Base-by-base conservation (phyloP, 2,329 filamentous ascomycete species). In the Grosmannia penicillata region DNA sequence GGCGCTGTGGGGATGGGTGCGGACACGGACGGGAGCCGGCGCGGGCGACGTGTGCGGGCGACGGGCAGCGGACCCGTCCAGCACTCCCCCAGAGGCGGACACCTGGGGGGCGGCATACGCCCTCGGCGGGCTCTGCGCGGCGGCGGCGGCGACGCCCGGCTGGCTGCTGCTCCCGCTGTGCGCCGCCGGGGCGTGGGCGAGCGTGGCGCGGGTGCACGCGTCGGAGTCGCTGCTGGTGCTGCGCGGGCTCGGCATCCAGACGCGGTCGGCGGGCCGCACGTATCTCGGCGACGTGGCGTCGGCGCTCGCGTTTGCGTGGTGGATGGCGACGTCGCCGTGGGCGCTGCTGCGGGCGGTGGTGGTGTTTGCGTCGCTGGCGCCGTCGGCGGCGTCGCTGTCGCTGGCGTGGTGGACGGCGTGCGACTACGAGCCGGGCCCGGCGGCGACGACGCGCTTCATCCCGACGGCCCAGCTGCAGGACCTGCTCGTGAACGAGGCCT, bases 401-500 rank as follows among this genome's bases (percentile, higher is more conserved):
- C 30, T 33, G 9, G 33, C n/a, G 6, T 21, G 26, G 9, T 32
- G 3, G 29, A 14, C 33, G 13, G 15, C 22, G 19, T 23, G 8
- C 10, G 22, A 36, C 23, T 32, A 36, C 29, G 42, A 47, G 41
- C 69, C 70, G 51, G 28, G 29, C 13, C 31, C 45, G 25, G 41
- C 44, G 14, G 29, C 40, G 17, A 43, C 40, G 10, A 46, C 45
- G 32, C 59, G 70, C 40, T 70, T 78, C 56, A 96, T 98, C 42
- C 89, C 91, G 1, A 94, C 89, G 0, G 82, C 81, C 32, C 78
- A 84, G 58, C 93, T 98, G 41, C 83, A 83, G 53, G 91, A 98
- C 55, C 79, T 98, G 40, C 75, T 95, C 38, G 82, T 98, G 36
- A 86, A 95, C 55, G 91, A 98, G 63, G 91, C 87, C 4, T 96